phyloP scores from a whole-genome alignment of 2,329 filamentous ascomycete genomes.

The Calonectria pseudoturangicola region DNA sequence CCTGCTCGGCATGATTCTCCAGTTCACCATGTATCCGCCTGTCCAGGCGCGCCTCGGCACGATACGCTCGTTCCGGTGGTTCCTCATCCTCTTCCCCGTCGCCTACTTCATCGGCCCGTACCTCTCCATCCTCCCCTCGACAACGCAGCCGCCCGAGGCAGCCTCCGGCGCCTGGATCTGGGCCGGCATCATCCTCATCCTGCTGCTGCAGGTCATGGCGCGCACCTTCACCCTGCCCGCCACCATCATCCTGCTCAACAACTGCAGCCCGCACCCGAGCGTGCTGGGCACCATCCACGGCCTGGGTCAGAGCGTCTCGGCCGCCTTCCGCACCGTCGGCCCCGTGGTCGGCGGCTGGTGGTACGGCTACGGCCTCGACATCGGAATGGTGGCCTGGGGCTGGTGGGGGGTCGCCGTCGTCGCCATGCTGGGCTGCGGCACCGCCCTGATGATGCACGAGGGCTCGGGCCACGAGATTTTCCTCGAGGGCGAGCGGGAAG shows the following conservation, averaged over 20 bases:
- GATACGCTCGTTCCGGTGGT: slow-evolving; percentile 78
- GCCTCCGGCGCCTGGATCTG: slow-evolving; percentile 46
- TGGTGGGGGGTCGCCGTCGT: slow-evolving; percentile 71
- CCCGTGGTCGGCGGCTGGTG: slow-evolving; percentile 70
- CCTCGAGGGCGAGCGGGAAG: slow-evolving; percentile 67
- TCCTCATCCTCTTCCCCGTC: slow-evolving; percentile 79
- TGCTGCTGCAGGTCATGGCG: slow-evolving; percentile 82
- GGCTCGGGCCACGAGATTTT: slow-evolving; percentile 78
- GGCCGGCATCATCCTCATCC: slow-evolving; percentile 64
- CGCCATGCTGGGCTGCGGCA: slow-evolving; percentile 73
- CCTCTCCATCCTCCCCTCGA: slow-evolving; percentile 69
- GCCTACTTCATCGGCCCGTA: slow-evolving; percentile 82
- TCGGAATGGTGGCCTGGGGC: slow-evolving; percentile 67
- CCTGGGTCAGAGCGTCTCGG: slow-evolving; percentile 70
- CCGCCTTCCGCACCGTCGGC: slow-evolving; percentile 69
- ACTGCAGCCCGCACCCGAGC: slow-evolving; percentile 75
- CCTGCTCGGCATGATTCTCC: slow-evolving; percentile 80
- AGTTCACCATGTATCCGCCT: slow-evolving; percentile 80
- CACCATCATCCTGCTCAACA: slow-evolving; percentile 76
- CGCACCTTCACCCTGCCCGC: slow-evolving; percentile 80
- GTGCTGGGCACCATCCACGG: slow-evolving; percentile 76
- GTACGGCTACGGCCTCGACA: slow-evolving; percentile 67
- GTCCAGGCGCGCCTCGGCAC: slow-evolving; percentile 80
- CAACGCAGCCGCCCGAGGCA: slow-evolving; percentile 39
- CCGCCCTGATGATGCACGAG: slow-evolving; percentile 78